phyloP scores from a whole-genome alignment of 108 stramenopile genomes.

The Fistulifera pelliculosa region DNA sequence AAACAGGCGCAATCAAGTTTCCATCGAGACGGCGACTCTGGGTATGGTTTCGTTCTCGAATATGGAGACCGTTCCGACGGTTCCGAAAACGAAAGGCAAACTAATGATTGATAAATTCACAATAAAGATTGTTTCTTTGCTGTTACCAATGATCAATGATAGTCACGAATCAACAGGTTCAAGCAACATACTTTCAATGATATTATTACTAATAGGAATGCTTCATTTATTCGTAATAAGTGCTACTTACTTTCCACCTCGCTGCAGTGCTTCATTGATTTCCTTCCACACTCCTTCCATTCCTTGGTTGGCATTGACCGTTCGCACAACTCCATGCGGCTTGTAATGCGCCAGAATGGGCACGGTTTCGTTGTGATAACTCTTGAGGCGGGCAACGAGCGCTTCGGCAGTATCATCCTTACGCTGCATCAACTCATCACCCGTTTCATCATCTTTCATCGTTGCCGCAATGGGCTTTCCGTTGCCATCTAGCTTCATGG shows the following conservation, averaged over 20 bases:
- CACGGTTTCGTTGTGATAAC: slow-evolving; percentile 94
- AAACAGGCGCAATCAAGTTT: slow-evolving; percentile 41
- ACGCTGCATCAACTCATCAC: slow-evolving; percentile 92
- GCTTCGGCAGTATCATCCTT: slow-evolving; percentile 92
- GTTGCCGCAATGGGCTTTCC: slow-evolving; percentile 60
- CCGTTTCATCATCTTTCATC: slow-evolving; percentile 91
- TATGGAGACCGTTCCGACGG: too few species aligned
- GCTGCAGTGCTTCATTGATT: slow-evolving; percentile 54
- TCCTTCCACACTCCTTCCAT: slow-evolving; percentile 87
- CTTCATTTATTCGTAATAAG: too few species aligned
- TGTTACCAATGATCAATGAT: too few species aligned
- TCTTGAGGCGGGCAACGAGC: slow-evolving; percentile 80
- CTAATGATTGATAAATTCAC: too few species aligned
- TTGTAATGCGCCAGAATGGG: slow-evolving; percentile 94
- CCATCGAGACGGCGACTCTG: too few species aligned
- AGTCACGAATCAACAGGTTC: too few species aligned
- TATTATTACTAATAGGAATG: too few species aligned
- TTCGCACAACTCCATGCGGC: slow-evolving; percentile 68
- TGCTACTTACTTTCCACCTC: slow-evolving; percentile 3
- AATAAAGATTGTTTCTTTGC: too few species aligned
- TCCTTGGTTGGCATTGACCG: slow-evolving; percentile 87
- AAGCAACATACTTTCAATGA: too few species aligned
- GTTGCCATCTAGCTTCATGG: slow-evolving; percentile 45
- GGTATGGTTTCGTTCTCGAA: too few species aligned
- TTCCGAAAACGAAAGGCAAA: too few species aligned